phyloP scores from a whole-genome alignment of 331 rosid species.

The Dryas integrifolia region DNA sequence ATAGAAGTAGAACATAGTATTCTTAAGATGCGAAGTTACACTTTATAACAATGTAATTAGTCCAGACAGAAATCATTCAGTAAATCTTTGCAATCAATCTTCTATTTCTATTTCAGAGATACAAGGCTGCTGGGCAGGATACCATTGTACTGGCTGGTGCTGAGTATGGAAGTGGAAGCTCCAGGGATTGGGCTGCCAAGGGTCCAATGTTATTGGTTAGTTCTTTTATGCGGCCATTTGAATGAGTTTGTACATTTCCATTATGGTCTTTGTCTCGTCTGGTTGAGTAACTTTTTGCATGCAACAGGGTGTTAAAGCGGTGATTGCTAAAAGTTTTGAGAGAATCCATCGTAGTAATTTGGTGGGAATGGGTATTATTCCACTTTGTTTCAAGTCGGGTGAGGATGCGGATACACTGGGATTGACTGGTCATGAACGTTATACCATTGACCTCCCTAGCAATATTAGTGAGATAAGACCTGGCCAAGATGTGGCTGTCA shows the following conservation, averaged over 20 bases:
- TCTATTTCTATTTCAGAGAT: conserved; percentile 50
- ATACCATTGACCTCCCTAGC: conserved; percentile 71
- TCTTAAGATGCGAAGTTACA: background rate
- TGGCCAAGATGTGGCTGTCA: conserved; percentile 81
- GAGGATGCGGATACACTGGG: conserved; percentile 85
- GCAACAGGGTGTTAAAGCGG: conserved; percentile 87
- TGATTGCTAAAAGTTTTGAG: conserved; percentile 83
- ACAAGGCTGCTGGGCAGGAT: conserved; percentile 68
- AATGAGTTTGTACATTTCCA: background rate
- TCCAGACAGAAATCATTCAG: background rate
- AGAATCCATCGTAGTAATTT: conserved; percentile 93
- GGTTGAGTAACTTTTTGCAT: conserved; percentile 8
- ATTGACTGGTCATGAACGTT: conserved; percentile 89
- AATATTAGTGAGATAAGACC: conserved; percentile 65
- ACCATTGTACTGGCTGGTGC: conserved; percentile 93
- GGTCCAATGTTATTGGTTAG: conserved; percentile 95
- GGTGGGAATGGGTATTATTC: conserved; percentile 92
- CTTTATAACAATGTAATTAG: background rate
- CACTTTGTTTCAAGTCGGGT: conserved; percentile 82
- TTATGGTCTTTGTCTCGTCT: conserved; percentile 2
- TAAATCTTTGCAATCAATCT: conserved; percentile 22
- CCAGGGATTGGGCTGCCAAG: conserved; percentile 99
- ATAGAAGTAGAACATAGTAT: too few relatives aligned
- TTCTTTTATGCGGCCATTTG: conserved; percentile 8
- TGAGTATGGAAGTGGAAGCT: conserved; percentile 99